Evolutionary conservation across 2,329 filamentous ascomycete genomes (phyloP), one percentile per base, ranked within the genome.

Genomic region (Colletotrichum simmondsii): DNA sequence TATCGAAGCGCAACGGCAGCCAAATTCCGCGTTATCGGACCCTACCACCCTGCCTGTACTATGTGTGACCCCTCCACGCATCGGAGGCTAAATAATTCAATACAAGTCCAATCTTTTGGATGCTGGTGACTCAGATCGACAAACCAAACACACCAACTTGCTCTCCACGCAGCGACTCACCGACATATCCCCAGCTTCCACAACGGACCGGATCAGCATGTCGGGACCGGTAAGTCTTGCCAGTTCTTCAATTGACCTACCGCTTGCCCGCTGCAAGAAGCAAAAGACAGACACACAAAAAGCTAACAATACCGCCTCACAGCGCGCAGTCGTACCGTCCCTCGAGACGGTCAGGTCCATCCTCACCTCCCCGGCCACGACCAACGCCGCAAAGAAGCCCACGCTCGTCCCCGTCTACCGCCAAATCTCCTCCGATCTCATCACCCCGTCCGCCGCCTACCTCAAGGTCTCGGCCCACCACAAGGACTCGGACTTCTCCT

Each of bases 391-490:
- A 58, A 79, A 82, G 76, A 79, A 82, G 75, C 82, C 92, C 16
- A 98, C 97, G 78, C 89, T 97, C 74, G 90, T 98, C 10, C 95
- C 95, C 2, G 83, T 98, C 54, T 95, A 92, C 83, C 92, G 93
- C 30, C 94, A 95, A 75, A 95, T 98, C 77, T 92, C 95, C 6
- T 96, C 96, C 77, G 96, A 98, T 83, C 92, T 98, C 77, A 89
- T 98, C 81, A 99, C 96, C 1, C 97, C 97, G 3, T 96, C 95
- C n/a, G 91, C 94, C 75, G 96, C 97, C 77, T 99, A 98, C 83
- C 89, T 99, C 76, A 98, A 98, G 84, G 89, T 98, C 77, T 92
- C 94, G 46, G 89, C 92, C 74, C 92, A 93, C 87, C 93, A 89
- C 35, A 86, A 89, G 76, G 78, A 81, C 54, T 94, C 93, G 61